These are phyloP conservation scores for Amanita rubescens DNA, from an alignment of 768 basidiomycete species.

Conservation along the genomic window DNA sequence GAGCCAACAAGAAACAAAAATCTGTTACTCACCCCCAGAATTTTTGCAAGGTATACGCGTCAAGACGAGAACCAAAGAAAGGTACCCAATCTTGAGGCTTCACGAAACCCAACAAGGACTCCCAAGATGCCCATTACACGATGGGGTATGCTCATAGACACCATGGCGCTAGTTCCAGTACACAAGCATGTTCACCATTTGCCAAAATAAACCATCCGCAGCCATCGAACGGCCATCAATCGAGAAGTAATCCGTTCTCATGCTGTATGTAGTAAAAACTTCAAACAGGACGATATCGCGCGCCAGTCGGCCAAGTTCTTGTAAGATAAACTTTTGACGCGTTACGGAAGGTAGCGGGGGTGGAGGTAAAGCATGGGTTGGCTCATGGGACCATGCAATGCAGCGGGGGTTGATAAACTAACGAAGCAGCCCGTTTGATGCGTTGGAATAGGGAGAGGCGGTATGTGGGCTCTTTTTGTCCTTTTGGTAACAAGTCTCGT, in stretches of 20 bases:
- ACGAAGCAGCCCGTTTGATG: constrained; percentile 22
- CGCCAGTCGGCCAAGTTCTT: constrained; percentile 2
- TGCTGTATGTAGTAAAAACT: constrained; percentile 8
- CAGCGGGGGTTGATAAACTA: constrained; percentile 24
- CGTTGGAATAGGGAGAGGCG: constrained; percentile 10
- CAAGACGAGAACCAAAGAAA: constrained; percentile 23
- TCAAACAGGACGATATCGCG: constrained; percentile 18
- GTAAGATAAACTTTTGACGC: constrained; percentile 19
- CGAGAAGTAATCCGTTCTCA: constrained; percentile 8
- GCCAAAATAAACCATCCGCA: constrained; percentile 10
- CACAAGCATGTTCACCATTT: constrained; percentile 10
- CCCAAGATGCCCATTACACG: too few relatives aligned
- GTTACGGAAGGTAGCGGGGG: constrained; percentile 12
- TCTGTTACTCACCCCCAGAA: constrained; percentile 21
- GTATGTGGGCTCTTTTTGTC: constrained; percentile 4
- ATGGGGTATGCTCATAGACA: constrained; percentile 5
- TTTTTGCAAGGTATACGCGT: constrained; percentile 30
- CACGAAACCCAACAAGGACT: constrained; percentile 16
- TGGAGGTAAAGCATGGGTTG: constrained; percentile 11
- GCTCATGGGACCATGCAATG: constrained; percentile 28
- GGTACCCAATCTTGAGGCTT: constrained; percentile 32
- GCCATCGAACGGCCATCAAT: constrained; percentile 10
- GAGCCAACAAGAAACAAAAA: not conserved
- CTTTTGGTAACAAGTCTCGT: constrained; percentile 2
- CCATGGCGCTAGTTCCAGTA: constrained; percentile 14